Conservation (phyloP, 768 basidiomycete species). For the Agrocybe chaxingu region DNA sequence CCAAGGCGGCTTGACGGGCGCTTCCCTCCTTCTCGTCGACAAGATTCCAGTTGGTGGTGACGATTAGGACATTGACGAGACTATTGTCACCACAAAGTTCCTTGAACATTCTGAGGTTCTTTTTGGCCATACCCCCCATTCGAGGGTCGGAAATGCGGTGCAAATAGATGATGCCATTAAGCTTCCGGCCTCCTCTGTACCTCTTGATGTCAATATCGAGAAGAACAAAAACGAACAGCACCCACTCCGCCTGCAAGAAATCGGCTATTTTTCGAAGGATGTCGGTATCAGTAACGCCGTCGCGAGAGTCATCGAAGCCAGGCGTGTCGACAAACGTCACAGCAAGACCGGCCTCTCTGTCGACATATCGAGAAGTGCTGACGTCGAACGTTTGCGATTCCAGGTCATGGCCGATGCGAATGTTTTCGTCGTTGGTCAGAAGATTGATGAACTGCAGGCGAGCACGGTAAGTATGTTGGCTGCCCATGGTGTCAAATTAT, state of each 20-base stretch:
- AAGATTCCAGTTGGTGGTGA: slow-evolving; percentile 43
- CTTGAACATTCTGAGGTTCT: slow-evolving; percentile 44
- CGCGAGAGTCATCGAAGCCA: slow-evolving; percentile 38
- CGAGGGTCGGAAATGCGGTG: slow-evolving; percentile 38
- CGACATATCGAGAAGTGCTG: slow-evolving; percentile 1
- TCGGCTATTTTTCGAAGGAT: slow-evolving; percentile 29
- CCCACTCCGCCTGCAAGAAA: slow-evolving; percentile 17
- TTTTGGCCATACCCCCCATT: slow-evolving; percentile 35
- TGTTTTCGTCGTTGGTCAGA: slow-evolving; percentile 28
- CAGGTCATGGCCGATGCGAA: slow-evolving; percentile 34
- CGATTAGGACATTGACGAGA: slow-evolving; percentile 42
- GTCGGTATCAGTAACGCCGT: slow-evolving; percentile 25
- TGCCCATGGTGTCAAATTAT: not conserved
- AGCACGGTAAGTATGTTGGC: too few relatives aligned
- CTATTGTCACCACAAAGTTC: slow-evolving; percentile 42
- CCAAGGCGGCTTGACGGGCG: slow-evolving; percentile 35
- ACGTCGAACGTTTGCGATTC: slow-evolving; percentile 37
- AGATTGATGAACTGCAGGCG: slow-evolving; percentile 37
- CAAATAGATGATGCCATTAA: slow-evolving; percentile 39
- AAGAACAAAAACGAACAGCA: not conserved
- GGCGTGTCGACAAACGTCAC: slow-evolving; percentile 41
- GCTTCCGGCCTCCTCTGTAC: slow-evolving; percentile 19
- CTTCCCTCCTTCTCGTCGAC: slow-evolving; percentile 29
- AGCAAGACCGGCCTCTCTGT: not conserved
- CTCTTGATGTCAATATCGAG: not conserved